Percentiles rank a stretch among this genome's conserved stretches.
Evolutionary conservation across 345 rosid species (phyloP).

Genomic region (Cochlearia excelsa): DNA sequence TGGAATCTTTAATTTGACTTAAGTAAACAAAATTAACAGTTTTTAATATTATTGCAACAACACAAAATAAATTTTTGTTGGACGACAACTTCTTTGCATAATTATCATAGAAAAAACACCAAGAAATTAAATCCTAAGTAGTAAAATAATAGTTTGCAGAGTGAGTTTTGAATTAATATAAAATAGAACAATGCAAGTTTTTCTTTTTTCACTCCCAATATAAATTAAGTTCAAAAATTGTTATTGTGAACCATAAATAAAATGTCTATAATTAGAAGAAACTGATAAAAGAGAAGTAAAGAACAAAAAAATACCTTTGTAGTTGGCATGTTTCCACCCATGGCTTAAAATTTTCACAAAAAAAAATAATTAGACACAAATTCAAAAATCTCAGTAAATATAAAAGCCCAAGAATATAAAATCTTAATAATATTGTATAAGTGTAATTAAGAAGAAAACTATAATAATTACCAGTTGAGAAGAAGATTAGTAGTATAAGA

Average conservation of each 20-base stretch:
- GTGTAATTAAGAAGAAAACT: neutral
- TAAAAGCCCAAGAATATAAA: neutral
- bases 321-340: constrained; percentile 30
- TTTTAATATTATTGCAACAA: no score
- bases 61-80: no score
- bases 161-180: no score
- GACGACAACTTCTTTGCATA: no score
- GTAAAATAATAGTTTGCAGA: no score
- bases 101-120: no score
- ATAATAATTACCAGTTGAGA: constrained; percentile 26
- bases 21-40: no score
- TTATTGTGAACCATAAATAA: neutral
- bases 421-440: neutral
- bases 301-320: constrained; percentile 16
- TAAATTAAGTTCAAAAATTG: no score
- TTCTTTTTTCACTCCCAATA: no score
- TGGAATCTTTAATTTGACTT: no score
- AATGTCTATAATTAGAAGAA: neutral
- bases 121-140: no score
- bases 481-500: constrained; percentile 33
- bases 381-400: neutral
- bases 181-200: no score
- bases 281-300: neutral
- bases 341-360: constrained; percentile 22
- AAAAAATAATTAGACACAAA: neutral